Base-by-base conservation (phyloP, 2,329 filamentous ascomycete species). In the Paracoccidioides lutzii region DNA sequence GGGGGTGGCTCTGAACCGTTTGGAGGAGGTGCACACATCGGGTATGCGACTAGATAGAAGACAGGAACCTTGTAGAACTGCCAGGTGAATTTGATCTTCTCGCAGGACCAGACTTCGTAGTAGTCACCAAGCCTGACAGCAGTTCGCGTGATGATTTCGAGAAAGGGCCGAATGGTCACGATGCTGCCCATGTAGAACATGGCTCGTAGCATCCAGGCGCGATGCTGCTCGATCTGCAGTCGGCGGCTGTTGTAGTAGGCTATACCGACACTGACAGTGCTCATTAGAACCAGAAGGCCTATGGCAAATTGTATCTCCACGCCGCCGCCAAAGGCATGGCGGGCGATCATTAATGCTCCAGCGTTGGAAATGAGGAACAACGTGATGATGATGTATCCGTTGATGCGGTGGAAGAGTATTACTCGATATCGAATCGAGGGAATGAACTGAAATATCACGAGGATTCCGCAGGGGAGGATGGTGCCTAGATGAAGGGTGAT, bases 121-220 rank as follows among this genome's bases (percentile, higher is more conserved):
- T 71, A 72, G 4, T 60, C 55, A 15, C 64, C 62, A 2, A 60
- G 58, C 63, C 60, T 57, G 38, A 71, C 69, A 45, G 76, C 68
- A 7, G 78, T 69, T 1, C 58, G 59, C 1, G 73, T 71, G 0
- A 71, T 60, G 41, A 77, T 66, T 55, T 75, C 67, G 43, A 78
- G 67, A 38, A 65, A 61, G n/a, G 66, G 55, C 22, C 65, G 56
- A n/a, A 61, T 57, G 10, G 66, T 68, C 44, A 68, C 64, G 55
- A 68, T 66, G 40, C 57, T 62, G 9, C 55, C 61, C 56, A 66
- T 57, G 51, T 76, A 76, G 42, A 76, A 68, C 76, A 76, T 78
- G 6, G 76, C 72, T 28, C 81, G 66, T 35, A 84, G 62, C 81
- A 84, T 84, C 81, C 81, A 84, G 2, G 79, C 78, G 1, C 81